These are phyloP conservation scores for Scopulariopsis brevicaulis DNA, from an alignment of 2,329 filamentous ascomycete genomes.

Conservation along the genomic window DNA sequence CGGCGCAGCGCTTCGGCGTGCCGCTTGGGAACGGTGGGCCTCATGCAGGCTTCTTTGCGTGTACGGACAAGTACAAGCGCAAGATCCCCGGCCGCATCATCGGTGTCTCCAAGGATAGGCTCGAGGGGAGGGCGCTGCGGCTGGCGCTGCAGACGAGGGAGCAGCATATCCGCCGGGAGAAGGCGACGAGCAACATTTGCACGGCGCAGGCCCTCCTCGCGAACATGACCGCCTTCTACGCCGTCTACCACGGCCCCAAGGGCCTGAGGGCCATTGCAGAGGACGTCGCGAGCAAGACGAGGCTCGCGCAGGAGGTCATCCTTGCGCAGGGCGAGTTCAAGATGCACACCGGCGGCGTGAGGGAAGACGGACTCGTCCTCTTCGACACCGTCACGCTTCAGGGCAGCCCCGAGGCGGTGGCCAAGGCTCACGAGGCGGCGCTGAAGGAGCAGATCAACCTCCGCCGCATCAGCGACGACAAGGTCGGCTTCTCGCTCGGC, in stretches of 20 bases:
- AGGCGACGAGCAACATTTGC: slow-evolving; percentile 96
- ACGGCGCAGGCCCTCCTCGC: slow-evolving; percentile 88
- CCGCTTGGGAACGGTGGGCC: slow-evolving; percentile 87
- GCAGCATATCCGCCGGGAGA: slow-evolving; percentile 92
- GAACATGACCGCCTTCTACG: slow-evolving; percentile 94
- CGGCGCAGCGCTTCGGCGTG: slow-evolving; percentile 81
- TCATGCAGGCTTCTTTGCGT: slow-evolving; percentile 95
- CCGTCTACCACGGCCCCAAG: slow-evolving; percentile 80
- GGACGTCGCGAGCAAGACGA: slow-evolving; percentile 59
- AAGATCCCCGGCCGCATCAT: slow-evolving; percentile 89
- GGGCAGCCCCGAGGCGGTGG: slow-evolving; percentile 35
- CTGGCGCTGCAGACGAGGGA: slow-evolving; percentile 86
- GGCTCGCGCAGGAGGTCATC: slow-evolving; percentile 55
- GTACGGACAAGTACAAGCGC: slow-evolving; percentile 81
- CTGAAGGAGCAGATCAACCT: slow-evolving; percentile 10
- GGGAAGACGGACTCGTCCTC: slow-evolving; percentile 43
- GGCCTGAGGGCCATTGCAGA: slow-evolving; percentile 78
- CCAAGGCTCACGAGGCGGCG: neutral
- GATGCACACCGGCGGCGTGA: slow-evolving; percentile 45
- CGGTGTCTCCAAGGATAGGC: slow-evolving; percentile 81
- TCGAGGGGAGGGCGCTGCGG: slow-evolving; percentile 70
- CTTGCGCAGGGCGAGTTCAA: slow-evolving; percentile 52
- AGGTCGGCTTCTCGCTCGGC: slow-evolving; percentile 19
- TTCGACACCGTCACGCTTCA: slow-evolving; percentile 77
- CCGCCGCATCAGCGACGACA: slow-evolving; percentile 15